Base-by-base conservation (phyloP, 2,329 filamentous ascomycete species). In the Cyphellophora europaea region DNA sequence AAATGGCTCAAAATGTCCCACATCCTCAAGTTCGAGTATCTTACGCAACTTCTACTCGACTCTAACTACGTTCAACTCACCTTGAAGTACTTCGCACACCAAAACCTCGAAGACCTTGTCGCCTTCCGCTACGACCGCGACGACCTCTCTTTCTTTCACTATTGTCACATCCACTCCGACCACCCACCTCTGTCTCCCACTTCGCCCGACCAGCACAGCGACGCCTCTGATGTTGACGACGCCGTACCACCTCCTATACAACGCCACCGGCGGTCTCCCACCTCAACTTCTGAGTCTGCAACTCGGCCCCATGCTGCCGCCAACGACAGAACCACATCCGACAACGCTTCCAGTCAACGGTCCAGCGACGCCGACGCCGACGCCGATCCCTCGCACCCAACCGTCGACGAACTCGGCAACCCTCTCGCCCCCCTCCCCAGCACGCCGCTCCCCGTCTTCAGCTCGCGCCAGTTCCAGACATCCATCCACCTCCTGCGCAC, bases 1-100 rank as follows among this genome's bases (percentile, higher is more conserved):
- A 98, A 96, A 59, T 98, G 91, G 91, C 81, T 96, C 50, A 93
- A 94, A 56, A 67, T 93, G 35, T 95, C 87, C 38, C 91, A 98
- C 55, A 74, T 96, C 17, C 66, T 98, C 45, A 94, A 95, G 55
- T 95, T 91, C 48, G 91, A 98, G 60, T 96, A 95, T 52, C 66
- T 98, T 52, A 89, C 87, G 1, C 91, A 98, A 53, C 72, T 98
- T 3, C 66, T 98, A 8, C 71, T 98, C 17, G 91, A 98, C 58
- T 91, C 86, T 3, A 96, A 94, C 56, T 98, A 95, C 56, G 71
- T 98, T 5, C 89, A 89, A 1, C 67, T 98, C 18, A 82, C 94
- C 15, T 65, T 98, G 19, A 96, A 96, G 62, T 75, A 95, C 32
- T 88, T 95, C 56, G 87, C 89, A 32, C 80, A 94, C 53, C 88